Evolutionary conservation across 495 filamentous ascomycete genomes (phyloP).

Genomic region (Lasiosphaeria hispida): DNA sequence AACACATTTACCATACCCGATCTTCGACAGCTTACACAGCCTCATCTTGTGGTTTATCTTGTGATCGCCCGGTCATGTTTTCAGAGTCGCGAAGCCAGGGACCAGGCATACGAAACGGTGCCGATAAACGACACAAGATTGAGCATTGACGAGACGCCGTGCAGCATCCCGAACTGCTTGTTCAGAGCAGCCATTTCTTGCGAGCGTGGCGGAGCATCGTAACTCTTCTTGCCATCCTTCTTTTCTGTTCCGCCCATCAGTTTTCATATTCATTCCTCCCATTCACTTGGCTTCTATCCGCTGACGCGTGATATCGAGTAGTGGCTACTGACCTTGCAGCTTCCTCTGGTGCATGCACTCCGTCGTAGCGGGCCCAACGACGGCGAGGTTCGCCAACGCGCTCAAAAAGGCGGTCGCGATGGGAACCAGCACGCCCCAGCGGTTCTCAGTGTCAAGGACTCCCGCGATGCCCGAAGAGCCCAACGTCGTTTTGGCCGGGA

Average conservation of each 20-base stretch:
- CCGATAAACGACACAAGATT: slow-evolving; percentile 68
- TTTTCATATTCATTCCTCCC: slow-evolving; percentile 1
- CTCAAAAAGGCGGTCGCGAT: slow-evolving; percentile 62
- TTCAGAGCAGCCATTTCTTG: slow-evolving; percentile 81
- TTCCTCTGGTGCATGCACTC: slow-evolving; percentile 71
- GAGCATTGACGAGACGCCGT: slow-evolving; percentile 72
- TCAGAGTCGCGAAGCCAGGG: slow-evolving; percentile 58
- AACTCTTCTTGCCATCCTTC: slow-evolving; percentile 77
- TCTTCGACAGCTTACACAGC: no score
- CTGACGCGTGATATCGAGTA: background rate
- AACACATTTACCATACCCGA: no score
- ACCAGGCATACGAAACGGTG: slow-evolving; percentile 70
- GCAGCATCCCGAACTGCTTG: slow-evolving; percentile 71
- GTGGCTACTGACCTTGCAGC: slow-evolving; percentile 58
- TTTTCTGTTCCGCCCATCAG: slow-evolving; percentile 26
- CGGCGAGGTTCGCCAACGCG: slow-evolving; percentile 62
- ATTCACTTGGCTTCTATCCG: background rate
- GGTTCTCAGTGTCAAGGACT: slow-evolving; percentile 53
- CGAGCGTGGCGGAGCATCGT: slow-evolving; percentile 70
- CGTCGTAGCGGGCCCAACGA: slow-evolving; percentile 70
- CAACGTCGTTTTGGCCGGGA: slow-evolving; percentile 42
- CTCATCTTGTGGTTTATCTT: background rate
- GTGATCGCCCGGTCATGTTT: slow-evolving; percentile 3
- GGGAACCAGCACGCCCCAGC: slow-evolving; percentile 60
- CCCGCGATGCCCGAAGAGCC: slow-evolving; percentile 48